Conservation (phyloP, 73 alveolate genomes). For the Paramecium primaurelia region DNA sequence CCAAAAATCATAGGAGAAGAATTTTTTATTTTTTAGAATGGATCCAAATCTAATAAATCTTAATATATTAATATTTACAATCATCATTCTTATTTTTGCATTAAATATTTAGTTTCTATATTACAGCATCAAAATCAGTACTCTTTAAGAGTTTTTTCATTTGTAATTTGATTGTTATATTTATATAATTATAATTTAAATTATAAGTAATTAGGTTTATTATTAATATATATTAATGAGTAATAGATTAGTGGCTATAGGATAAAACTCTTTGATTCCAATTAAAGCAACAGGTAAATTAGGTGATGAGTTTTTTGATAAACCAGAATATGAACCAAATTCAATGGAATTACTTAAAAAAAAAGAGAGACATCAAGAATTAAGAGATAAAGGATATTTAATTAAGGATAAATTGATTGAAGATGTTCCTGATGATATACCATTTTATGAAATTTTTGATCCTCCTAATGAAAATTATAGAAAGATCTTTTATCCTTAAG, state of each 20-base stretch:
- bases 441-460: conserved; percentile 40
- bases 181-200: background rate
- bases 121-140: background rate
- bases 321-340: background rate
- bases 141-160: background rate
- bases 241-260: background rate
- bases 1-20: conserved; percentile 15
- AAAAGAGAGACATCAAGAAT: conserved; percentile 30
- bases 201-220: background rate
- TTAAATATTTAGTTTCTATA: background rate
- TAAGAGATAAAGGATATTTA: conserved; percentile 32
- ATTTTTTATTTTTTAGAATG: background rate
- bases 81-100: background rate
- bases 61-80: background rate
- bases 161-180: background rate
- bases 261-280: background rate
- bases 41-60: background rate
- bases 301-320: background rate
- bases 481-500: background rate
- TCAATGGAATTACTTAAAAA: background rate
- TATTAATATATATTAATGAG: background rate
- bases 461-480: conserved; percentile 27
- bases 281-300: conserved; percentile 23
- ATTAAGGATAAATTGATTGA: background rate
- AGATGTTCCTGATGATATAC: conserved; percentile 17